Conservation (phyloP, 2,329 filamentous ascomycete species). For the Xylariomycetidae sp. region DNA sequence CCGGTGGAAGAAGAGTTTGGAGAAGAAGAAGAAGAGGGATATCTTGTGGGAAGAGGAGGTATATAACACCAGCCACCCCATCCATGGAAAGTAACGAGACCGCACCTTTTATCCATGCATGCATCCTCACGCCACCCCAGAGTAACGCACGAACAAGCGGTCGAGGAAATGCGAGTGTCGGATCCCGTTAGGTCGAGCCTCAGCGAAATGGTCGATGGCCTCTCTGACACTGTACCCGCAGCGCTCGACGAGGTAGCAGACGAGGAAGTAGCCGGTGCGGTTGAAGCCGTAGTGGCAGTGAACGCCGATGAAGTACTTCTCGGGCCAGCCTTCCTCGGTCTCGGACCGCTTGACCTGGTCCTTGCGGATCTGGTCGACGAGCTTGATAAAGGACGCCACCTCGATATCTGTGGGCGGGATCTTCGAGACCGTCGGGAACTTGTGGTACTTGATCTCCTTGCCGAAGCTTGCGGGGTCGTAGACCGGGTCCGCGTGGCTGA, state of each 20-base stretch:
- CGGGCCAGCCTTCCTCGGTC: constrained; percentile 25
- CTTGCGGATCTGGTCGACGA: constrained; percentile 54
- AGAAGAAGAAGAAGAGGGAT: too few relatives aligned
- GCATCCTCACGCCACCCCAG: constrained; percentile 7
- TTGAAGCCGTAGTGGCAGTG: constrained; percentile 98
- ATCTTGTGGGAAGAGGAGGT: too few relatives aligned
- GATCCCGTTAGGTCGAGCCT: constrained; percentile 72
- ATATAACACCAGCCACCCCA: too few relatives aligned
- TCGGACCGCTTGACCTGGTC: constrained; percentile 43
- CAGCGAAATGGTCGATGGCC: constrained; percentile 73
- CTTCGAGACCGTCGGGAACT: constrained; percentile 89
- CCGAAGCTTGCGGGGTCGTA: constrained; percentile 74
- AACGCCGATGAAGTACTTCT: constrained; percentile 62
- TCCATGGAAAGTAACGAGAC: too few relatives aligned
- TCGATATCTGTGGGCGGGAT: constrained; percentile 63
- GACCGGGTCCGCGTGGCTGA: constrained; percentile 83
- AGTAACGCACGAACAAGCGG: constrained; percentile 72
- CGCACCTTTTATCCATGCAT: too few relatives aligned
- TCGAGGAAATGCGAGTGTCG: constrained; percentile 86
- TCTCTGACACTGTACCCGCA: constrained; percentile 65
- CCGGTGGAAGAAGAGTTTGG: too few relatives aligned
- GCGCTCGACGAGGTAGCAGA: constrained; percentile 82
- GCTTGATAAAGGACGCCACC: constrained; percentile 45
- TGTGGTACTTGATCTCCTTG: constrained; percentile 67
- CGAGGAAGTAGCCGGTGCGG: constrained; percentile 84